These are phyloP conservation scores for Boletus huronensis DNA, from an alignment of 768 basidiomycete genomes.

Conservation along the genomic window DNA sequence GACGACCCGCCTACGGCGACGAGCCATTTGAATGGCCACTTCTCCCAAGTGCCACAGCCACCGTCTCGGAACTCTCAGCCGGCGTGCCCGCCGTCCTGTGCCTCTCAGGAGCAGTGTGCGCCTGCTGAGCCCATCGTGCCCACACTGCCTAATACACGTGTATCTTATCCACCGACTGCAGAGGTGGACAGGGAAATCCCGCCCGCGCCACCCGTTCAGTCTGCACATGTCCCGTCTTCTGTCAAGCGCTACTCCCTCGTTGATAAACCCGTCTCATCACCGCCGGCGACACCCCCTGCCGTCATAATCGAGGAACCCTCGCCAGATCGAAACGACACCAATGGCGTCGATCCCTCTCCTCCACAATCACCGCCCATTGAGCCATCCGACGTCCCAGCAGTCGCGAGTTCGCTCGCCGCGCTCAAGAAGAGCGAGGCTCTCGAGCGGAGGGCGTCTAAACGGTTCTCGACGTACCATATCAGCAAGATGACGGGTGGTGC, in stretches of 20 bases:
- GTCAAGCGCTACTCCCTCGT: conserved; percentile 79
- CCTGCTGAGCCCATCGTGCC: conserved; percentile 10
- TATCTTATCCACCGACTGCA: conserved; percentile 17
- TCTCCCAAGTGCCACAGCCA: conserved; percentile 12
- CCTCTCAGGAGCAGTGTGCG: conserved; percentile 5
- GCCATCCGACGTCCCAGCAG: conserved; percentile 50
- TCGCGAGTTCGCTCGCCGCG: conserved; percentile 81
- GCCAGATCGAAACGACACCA: conserved; percentile 22
- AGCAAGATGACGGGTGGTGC: conserved; percentile 79
- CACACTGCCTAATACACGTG: conserved; percentile 4
- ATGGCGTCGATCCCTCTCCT: conserved; percentile 30
- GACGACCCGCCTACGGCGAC: conserved; percentile 22
- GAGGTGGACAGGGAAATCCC: conserved; percentile 27
- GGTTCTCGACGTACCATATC: conserved; percentile 93
- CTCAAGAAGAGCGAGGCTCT: conserved; percentile 83
- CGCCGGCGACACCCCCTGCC: conserved; percentile 43
- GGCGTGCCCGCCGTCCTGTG: neutral
- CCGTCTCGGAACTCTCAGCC: conserved; percentile 15
- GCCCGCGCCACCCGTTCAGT: conserved; percentile 23
- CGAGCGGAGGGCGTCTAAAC: conserved; percentile 90
- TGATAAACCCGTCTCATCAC: conserved; percentile 56
- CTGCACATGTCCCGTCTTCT: conserved; percentile 49
- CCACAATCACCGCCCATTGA: conserved; percentile 38
- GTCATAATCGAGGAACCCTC: conserved; percentile 41
- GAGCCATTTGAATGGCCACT: conserved; percentile 10